Evolutionary conservation across 1,284 basidiomycete genomes (phyloP).

Genomic region (Ceratobasidium sp.): DNA sequence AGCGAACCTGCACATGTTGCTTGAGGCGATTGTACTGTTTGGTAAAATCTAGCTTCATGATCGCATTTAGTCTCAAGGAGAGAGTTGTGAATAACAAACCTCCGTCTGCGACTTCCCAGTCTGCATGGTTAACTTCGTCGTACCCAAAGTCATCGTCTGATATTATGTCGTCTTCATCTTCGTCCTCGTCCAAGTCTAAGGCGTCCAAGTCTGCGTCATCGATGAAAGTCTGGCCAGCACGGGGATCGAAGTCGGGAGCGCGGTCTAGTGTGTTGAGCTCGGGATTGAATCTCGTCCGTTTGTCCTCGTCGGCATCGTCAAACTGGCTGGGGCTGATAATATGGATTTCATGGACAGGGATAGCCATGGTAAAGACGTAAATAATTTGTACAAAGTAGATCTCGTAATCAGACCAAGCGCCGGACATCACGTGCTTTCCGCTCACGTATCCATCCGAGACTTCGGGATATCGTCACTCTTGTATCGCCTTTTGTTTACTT

Average conservation of each 20-base stretch:
- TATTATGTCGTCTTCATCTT: constrained; percentile 49
- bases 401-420: constrained; percentile 10
- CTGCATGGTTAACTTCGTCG: constrained; percentile 80
- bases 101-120: constrained; percentile 84
- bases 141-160: constrained; percentile 49
- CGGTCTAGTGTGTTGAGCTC: constrained; percentile 19
- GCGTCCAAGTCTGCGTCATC: constrained; percentile 55
- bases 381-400: constrained; percentile 5
- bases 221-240: constrained; percentile 60
- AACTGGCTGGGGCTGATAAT: constrained; percentile 56
- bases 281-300: constrained; percentile 35
- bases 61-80: not conserved
- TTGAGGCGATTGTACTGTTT: constrained; percentile 94
- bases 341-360: constrained; percentile 37
- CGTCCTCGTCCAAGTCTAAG: constrained; percentile 56
- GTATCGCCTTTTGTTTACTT: not conserved
- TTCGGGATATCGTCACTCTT: constrained; percentile 3
- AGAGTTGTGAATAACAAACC: constrained; percentile 53
- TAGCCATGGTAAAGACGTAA: constrained; percentile 34
- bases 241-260: constrained; percentile 46
- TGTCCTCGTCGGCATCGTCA: constrained; percentile 60
- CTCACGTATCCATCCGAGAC: constrained; percentile 40
- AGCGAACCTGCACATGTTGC: constrained; percentile 82
- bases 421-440: constrained; percentile 5
- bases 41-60: constrained; percentile 78